A percentile compares a stretch with the other conserved stretches of the same genome.
These are phyloP conservation scores for Limnomonas spitsbergensis DNA, from an alignment of 139 green algal species.

Conservation along the genomic window DNA sequence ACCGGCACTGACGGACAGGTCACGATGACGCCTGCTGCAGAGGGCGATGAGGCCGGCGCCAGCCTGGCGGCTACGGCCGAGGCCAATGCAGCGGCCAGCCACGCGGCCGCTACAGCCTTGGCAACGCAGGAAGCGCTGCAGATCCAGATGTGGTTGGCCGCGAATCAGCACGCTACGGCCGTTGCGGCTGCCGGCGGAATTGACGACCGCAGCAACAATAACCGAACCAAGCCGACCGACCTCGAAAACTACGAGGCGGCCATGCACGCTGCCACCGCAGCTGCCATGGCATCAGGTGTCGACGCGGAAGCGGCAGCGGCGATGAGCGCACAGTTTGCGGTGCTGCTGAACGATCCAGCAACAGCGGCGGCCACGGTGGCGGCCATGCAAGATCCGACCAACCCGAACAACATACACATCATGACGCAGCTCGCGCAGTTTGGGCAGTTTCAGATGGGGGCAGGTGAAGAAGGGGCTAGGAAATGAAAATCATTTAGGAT, in stretches of 20 bases:
- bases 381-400: neutral
- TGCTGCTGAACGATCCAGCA: neutral
- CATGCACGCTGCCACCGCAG: neutral
- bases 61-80: too few relatives aligned
- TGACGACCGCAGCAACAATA: neutral
- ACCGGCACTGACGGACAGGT: too few relatives aligned
- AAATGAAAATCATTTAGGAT: neutral
- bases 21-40: too few relatives aligned
- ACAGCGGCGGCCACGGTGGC: neutral
- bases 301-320: neutral
- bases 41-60: too few relatives aligned
- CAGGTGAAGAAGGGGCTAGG: neutral
- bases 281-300: neutral
- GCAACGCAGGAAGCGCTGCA: neutral
- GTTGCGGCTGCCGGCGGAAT: neutral
- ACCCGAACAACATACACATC: neutral
- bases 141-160: neutral
- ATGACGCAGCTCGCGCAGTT: neutral
- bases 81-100: too few relatives aligned
- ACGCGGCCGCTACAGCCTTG: neutral
- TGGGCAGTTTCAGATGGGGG: neutral
- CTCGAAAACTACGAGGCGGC: too few relatives aligned
- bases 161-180: neutral
- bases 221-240: neutral
- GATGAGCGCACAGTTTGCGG: constrained; percentile 2